phyloP scores from a whole-genome alignment of 2,329 filamentous ascomycete species.

The Rhytidhysteron rufulum region DNA sequence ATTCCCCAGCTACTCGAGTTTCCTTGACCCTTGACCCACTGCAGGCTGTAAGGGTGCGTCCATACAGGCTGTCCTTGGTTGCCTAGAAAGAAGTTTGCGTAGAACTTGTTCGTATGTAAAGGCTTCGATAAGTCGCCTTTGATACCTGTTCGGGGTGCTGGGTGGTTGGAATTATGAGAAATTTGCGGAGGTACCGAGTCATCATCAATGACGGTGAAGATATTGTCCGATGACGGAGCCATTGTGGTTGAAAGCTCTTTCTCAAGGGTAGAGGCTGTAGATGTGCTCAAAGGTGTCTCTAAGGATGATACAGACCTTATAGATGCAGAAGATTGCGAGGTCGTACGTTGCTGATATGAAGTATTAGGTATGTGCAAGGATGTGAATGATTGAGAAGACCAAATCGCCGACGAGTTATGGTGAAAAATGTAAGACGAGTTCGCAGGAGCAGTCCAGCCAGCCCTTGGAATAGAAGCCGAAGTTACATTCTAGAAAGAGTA shows the following conservation, averaged over 20 bases:
- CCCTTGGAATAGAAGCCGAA: no score
- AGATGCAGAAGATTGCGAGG: background rate
- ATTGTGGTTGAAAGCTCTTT: no score
- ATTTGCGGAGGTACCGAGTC: constrained; percentile 41
- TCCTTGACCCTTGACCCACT: constrained; percentile 46
- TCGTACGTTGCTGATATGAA: background rate
- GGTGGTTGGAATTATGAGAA: constrained; percentile 36
- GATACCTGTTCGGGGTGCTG: constrained; percentile 35
- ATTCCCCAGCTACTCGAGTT: constrained; percentile 70
- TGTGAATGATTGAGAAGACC: background rate
- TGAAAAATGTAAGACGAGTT: no score
- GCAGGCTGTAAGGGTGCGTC: constrained; percentile 58
- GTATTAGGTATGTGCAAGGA: background rate
- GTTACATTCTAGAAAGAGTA: no score
- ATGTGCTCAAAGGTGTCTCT: no score
- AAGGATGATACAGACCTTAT: background rate
- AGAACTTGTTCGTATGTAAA: constrained; percentile 69
- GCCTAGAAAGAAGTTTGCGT: constrained; percentile 72
- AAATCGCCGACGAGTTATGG: no score
- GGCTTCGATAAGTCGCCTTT: constrained; percentile 40
- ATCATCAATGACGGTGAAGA: constrained; percentile 41
- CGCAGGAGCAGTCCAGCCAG: no score
- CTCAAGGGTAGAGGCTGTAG: no score
- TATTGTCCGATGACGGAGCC: constrained; percentile 17
- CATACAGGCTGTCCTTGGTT: constrained; percentile 66